Base-by-base conservation (phyloP, 1,284 basidiomycete genomes). In the Peniophora sp. region DNA sequence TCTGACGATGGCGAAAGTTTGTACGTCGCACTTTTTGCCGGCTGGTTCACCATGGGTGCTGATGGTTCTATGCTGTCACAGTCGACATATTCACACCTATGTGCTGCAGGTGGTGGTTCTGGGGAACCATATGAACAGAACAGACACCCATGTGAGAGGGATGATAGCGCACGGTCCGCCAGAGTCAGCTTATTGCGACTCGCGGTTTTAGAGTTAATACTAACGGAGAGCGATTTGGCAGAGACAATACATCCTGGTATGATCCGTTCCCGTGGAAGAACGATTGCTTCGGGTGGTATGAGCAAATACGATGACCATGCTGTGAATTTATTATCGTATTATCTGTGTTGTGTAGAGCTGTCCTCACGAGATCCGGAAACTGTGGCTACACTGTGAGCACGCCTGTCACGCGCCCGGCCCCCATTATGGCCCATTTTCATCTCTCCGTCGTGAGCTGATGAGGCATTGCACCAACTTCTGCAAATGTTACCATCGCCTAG, bases 111-210 rank as follows among this genome's bases (percentile, higher is more conserved):
- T 99, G 27, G 85, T 95, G 53, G 82, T 99, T 50, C 74, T 94
- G 18, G 85, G 89, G 20, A 99, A 99, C 63, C 94, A 99, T 63
- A 87, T 97, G 78, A 97, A 96, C 59, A 97, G 97, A 3, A 99
- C 99, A 66, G 97, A 99, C 68, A 99, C 97, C 9, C 97, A 99
- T 68, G 88, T 99, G 12, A 82, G 97, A 17, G 92, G 94, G 1
- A 67, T 99, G 41, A 82, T 79, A 48, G 79, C 98, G 20, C 83
- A 93, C 54, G 96, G 94, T 0, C 89, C 93, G 2, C 64, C 81
- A 6, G 84, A 86, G 93, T 93, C 62, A 55, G 86, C n/a, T n/a
- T n/a, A n/a, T n/a, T n/a, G n/a, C n/a, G n/a, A n/a, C n/a, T n/a
- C n/a, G n/a, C n/a, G n/a, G n/a, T n/a, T n/a, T n/a, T n/a, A n/a